Conservation (phyloP, 148 eudicot species). For the Suaeda aralocaspica region DNA sequence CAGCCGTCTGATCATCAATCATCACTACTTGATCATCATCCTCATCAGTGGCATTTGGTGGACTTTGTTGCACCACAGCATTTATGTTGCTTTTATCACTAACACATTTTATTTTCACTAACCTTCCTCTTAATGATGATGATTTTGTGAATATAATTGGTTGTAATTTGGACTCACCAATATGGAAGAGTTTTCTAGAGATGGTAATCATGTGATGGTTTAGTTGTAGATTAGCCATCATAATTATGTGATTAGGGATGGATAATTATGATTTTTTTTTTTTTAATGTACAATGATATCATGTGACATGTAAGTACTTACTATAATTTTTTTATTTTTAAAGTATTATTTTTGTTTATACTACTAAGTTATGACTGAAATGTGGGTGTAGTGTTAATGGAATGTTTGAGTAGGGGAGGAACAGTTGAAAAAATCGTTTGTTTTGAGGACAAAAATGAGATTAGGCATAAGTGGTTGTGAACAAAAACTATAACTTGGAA, state of each 20-base stretch:
- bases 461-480: constrained; percentile 22
- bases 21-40: constrained; percentile 12
- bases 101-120: constrained; percentile 7
- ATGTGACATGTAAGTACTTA: no score
- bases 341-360: neutral
- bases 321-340: no score
- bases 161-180: constrained; percentile 14
- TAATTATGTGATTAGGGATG: neutral
- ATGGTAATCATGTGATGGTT: constrained; percentile 25
- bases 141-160: constrained; percentile 8
- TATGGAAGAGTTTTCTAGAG: constrained; percentile 16
- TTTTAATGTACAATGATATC: no score
- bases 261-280: no score
- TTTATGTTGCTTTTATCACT: neutral
- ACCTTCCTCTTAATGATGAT: constrained; percentile 1
- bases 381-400: neutral
- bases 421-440: neutral
- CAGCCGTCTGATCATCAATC: constrained; percentile 35
- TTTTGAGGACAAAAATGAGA: constrained; percentile 4
- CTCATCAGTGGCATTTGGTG: constrained; percentile 19
- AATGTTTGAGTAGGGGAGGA: neutral
- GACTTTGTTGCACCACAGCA: constrained; percentile 31
- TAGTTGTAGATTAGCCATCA: constrained; percentile 35
- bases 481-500: constrained; percentile 5
- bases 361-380: neutral